Evolutionary conservation across 2,329 filamentous ascomycete genomes (phyloP).

Genomic region (Cladosporium oxysporum): DNA sequence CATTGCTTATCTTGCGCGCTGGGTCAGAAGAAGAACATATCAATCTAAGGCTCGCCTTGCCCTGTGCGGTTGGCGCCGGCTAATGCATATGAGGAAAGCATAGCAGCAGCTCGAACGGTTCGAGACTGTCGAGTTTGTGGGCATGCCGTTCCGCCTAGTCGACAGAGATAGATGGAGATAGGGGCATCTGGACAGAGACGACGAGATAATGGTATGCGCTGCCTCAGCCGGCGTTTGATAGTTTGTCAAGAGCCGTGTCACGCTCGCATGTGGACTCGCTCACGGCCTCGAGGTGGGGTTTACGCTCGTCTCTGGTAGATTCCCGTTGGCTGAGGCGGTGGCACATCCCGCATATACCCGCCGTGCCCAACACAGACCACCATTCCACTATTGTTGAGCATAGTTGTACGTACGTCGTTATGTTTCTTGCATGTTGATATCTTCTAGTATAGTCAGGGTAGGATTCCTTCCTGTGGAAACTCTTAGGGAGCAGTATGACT

Average conservation of each 20-base stretch:
- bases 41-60: slow-evolving; percentile 16
- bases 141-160: neutral
- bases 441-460: neutral
- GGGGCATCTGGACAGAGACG: neutral
- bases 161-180: slow-evolving; percentile 2
- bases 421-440: neutral
- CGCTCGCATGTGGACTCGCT: neutral
- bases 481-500: neutral
- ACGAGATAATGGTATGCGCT: slow-evolving; percentile 8
- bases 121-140: neutral
- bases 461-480: neutral
- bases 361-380: neutral
- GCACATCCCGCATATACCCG: slow-evolving; percentile 1
- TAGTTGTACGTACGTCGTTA: neutral
- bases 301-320: neutral
- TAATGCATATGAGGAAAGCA: slow-evolving; percentile 6
- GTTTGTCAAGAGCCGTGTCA: slow-evolving; percentile 8
- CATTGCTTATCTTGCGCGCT: slow-evolving; percentile 15
- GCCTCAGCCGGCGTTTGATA: slow-evolving; percentile 1
- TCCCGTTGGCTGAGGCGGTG: neutral
- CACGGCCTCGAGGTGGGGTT: neutral
- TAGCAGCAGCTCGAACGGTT: slow-evolving; percentile 4
- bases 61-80: slow-evolving; percentile 16
- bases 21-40: slow-evolving; percentile 13
- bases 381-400: neutral